A percentile compares a stretch with the other conserved stretches of the same genome.
Evolutionary conservation across 2,329 filamentous ascomycete species (phyloP).

Genomic region (Didymella sp.): DNA sequence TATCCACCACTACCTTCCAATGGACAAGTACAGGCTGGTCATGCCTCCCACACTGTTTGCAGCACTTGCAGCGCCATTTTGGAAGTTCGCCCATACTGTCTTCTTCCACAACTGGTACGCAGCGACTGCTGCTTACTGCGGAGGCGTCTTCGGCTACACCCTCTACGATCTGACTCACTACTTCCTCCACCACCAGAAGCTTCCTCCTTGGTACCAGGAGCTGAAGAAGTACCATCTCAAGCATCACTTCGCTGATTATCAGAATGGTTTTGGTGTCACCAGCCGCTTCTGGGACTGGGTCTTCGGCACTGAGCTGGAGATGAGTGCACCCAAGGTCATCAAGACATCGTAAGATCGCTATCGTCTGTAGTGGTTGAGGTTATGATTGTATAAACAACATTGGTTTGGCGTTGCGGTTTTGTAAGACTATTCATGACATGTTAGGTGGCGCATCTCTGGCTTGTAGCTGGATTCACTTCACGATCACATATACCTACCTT

Average conservation of each 20-base stretch:
- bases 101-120: constrained; percentile 87
- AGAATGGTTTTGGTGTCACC: constrained; percentile 96
- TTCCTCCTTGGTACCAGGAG: constrained; percentile 86
- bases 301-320: constrained; percentile 84
- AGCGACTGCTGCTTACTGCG: constrained; percentile 79
- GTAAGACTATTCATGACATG: constrained; percentile 9
- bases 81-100: constrained; percentile 82
- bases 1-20: constrained; percentile 98
- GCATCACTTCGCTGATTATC: constrained; percentile 97
- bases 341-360: constrained; percentile 46
- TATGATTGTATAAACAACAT: constrained; percentile 10
- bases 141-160: constrained; percentile 93
- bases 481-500: constrained; percentile 9
- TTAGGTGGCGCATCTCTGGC: not conserved
- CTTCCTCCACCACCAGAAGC: constrained; percentile 94
- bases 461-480: not conserved
- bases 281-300: constrained; percentile 94
- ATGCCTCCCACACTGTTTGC: constrained; percentile 94
- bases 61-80: constrained; percentile 85
- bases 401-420: constrained; percentile 8
- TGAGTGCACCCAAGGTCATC: constrained; percentile 57
- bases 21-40: constrained; percentile 96
- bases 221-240: constrained; percentile 98
- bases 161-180: constrained; percentile 98
- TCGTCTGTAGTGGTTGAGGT: not conserved